Evolutionary conservation across 75 land plant genomes (phyloP).

Genomic region (Ceratopteris richardii): DNA sequence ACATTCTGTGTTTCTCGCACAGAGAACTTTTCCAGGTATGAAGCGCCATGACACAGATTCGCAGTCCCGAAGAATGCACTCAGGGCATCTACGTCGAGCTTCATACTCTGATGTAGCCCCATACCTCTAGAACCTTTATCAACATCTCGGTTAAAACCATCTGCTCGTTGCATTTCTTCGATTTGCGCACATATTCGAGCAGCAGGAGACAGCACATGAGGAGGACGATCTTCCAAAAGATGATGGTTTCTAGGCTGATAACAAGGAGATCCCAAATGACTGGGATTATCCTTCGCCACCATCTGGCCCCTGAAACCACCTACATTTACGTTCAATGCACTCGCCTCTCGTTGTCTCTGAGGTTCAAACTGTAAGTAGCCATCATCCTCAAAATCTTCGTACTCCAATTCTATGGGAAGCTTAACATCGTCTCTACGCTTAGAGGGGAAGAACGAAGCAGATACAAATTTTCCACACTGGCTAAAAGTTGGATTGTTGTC

Average conservation of each 20-base stretch:
- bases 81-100: background rate
- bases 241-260: conserved; percentile 3
- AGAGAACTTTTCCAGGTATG: background rate
- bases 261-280: background rate
- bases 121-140: background rate
- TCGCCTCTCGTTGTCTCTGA: background rate
- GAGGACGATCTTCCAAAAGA: background rate
- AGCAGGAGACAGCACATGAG: conserved; percentile 1
- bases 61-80: background rate
- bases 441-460: conserved; percentile 6
- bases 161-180: background rate
- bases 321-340: no score
- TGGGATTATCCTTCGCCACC: background rate
- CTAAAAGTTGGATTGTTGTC: background rate
- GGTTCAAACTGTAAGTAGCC: background rate
- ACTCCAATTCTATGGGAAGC: background rate
- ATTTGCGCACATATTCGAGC: background rate
- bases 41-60: background rate
- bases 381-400: background rate
- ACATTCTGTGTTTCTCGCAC: no score
- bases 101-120: background rate
- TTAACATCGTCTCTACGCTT: background rate
- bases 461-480: conserved; percentile 5
- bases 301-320: no score
- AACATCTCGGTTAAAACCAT: background rate